Conservation (phyloP, 176 grass and related monocot genomes). For the Poa pratensis region DNA sequence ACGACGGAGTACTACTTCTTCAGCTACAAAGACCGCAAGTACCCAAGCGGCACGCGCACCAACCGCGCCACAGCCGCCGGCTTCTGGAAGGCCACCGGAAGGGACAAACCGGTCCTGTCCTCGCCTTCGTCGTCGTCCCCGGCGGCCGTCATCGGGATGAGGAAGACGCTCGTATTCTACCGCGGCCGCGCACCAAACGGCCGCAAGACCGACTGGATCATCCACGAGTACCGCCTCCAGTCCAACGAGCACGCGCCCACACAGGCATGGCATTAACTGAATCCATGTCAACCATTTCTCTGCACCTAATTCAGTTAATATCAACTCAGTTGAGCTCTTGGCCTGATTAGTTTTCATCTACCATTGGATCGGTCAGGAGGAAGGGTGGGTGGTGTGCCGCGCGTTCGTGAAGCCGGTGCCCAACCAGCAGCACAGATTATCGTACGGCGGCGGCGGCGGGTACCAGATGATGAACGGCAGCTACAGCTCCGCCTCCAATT, state of each 20-base stretch:
- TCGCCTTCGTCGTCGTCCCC: conserved; percentile 14
- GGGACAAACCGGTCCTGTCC: conserved; percentile 86
- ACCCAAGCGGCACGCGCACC: conserved; percentile 89
- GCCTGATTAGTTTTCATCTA: background rate
- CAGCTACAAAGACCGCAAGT: conserved; percentile 97
- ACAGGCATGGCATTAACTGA: conserved; percentile 50
- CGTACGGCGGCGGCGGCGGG: conserved; percentile 42
- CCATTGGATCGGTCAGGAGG: conserved; percentile 54
- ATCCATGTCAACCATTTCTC: background rate
- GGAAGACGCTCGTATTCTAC: conserved; percentile 99
- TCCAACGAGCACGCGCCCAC: conserved; percentile 65
- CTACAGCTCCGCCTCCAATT: background rate
- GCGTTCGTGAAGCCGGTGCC: conserved; percentile 79
- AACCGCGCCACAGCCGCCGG: conserved; percentile 88
- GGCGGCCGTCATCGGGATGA: conserved; percentile 78
- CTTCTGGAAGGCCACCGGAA: conserved; percentile 96
- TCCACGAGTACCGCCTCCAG: conserved; percentile 94
- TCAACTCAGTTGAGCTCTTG: background rate
- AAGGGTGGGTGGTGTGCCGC: conserved; percentile 98
- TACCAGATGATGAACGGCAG: conserved; percentile 38
- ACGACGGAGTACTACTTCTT: conserved; percentile 94
- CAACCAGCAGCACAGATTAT: conserved; percentile 63
- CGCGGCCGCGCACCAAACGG: conserved; percentile 88
- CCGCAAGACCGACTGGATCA: conserved; percentile 89
- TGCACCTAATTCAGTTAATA: background rate